Conservation (phyloP, 352 stramenopile species). For the Pythium aristosporum region DNA sequence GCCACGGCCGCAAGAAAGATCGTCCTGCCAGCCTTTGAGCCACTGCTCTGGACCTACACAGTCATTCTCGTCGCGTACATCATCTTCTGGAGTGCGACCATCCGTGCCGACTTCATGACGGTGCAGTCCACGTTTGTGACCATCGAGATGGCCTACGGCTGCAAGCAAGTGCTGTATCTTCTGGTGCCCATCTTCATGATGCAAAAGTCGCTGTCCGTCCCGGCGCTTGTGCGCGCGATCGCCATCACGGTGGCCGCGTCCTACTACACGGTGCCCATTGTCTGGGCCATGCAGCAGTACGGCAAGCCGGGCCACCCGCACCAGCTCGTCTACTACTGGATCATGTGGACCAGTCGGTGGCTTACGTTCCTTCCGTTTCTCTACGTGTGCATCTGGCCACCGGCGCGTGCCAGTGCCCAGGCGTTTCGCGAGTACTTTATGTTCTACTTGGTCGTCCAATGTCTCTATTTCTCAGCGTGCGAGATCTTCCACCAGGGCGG, state of each 20-base stretch:
- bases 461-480: constrained; percentile 14
- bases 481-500: constrained; percentile 22
- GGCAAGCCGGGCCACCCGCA: constrained; percentile 4
- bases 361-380: constrained; percentile 21
- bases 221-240: constrained; percentile 37
- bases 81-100: constrained; percentile 30
- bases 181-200: constrained; percentile 50
- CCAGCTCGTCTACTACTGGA: constrained; percentile 12
- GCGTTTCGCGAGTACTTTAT: constrained; percentile 19
- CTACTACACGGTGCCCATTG: constrained; percentile 35
- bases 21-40: constrained; percentile 64
- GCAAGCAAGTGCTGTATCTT: constrained; percentile 46
- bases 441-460: constrained; percentile 22
- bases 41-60: constrained; percentile 51
- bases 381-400: constrained; percentile 21
- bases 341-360: constrained; percentile 4
- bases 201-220: constrained; percentile 53
- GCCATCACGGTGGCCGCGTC: constrained; percentile 37
- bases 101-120: constrained; percentile 30
- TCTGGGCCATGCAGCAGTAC: constrained; percentile 24
- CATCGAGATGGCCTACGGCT: constrained; percentile 47
- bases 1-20: constrained; percentile 49
- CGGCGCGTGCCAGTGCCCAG: constrained; percentile 6
- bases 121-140: constrained; percentile 16
- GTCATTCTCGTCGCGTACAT: constrained; percentile 38